Percentiles rank a stretch among this genome's conserved stretches.
Evolutionary conservation across 805 yeast genomes (phyloP).

Genomic region (Diddensiella transvaalensis): DNA sequence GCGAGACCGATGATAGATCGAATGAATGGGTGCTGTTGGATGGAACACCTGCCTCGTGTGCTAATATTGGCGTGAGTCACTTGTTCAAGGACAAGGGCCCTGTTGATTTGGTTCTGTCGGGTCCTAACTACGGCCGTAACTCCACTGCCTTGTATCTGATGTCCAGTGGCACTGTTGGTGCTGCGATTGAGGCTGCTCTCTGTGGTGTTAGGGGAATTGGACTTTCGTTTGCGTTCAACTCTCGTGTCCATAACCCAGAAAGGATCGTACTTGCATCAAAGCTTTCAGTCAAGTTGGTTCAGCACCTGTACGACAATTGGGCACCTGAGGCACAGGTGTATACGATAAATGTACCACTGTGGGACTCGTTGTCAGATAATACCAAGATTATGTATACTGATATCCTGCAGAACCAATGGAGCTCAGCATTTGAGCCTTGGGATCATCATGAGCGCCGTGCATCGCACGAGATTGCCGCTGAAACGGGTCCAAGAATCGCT

Average conservation of each 20-base stretch:
- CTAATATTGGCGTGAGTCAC: conserved; percentile 84
- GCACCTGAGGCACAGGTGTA: conserved; percentile 59
- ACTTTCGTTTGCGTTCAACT: conserved; percentile 75
- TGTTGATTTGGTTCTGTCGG: conserved; percentile 84
- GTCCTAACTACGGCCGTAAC: conserved; percentile 95
- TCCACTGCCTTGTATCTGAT: conserved; percentile 83
- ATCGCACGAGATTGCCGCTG: conserved; percentile 6
- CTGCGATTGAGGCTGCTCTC: conserved; percentile 89
- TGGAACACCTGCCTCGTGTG: conserved; percentile 95
- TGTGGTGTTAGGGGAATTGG: conserved; percentile 66
- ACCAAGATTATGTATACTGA: conserved; percentile 73
- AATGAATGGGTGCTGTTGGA: conserved; percentile 70
- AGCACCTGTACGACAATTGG: conserved; percentile 60
- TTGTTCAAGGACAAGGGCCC: conserved; percentile 50
- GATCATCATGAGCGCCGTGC: conserved; percentile 19
- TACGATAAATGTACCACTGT: conserved; percentile 79
- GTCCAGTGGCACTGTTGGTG: conserved; percentile 94
- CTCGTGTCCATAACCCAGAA: conserved; percentile 45
- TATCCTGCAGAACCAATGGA: conserved; percentile 80
- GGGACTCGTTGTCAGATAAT: conserved; percentile 47
- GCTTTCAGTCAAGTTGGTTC: conserved; percentile 60
- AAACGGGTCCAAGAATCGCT: conserved; percentile 28
- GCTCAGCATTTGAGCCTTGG: conserved; percentile 48
- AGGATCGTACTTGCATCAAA: conserved; percentile 62
- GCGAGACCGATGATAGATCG: conserved; percentile 10